phyloP scores from a whole-genome alignment of 768 basidiomycete species.

The Boletus insuetus region DNA sequence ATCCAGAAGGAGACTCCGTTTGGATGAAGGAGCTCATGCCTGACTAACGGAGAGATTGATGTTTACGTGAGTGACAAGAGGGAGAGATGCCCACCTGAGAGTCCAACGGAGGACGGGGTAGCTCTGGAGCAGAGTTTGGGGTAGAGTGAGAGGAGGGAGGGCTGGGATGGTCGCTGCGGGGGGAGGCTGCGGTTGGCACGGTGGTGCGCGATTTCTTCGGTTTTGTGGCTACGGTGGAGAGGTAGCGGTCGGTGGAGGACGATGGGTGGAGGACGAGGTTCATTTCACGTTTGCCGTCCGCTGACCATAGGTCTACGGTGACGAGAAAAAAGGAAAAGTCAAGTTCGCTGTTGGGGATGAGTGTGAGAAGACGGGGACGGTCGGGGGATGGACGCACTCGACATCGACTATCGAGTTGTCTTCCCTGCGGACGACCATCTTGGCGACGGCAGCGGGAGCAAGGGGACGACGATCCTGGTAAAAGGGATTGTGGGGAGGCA shows the following conservation, averaged over 20 bases:
- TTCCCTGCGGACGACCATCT: slow-evolving; percentile 70
- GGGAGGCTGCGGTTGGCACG: slow-evolving; percentile 34
- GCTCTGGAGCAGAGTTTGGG: slow-evolving; percentile 46
- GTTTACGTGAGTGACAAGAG: background rate
- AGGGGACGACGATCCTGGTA: slow-evolving; percentile 85
- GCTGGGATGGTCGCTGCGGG: slow-evolving; percentile 39
- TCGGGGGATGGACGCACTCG: slow-evolving; percentile 52
- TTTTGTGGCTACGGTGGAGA: slow-evolving; percentile 39
- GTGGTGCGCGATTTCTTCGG: slow-evolving; percentile 37
- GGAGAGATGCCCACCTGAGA: slow-evolving; percentile 40
- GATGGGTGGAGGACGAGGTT: slow-evolving; percentile 89
- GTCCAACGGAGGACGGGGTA: slow-evolving; percentile 31
- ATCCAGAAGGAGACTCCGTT: slow-evolving; percentile 34
- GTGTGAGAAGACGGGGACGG: slow-evolving; percentile 1
- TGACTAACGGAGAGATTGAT: slow-evolving; percentile 17
- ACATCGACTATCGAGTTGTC: slow-evolving; percentile 68
- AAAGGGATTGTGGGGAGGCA: background rate
- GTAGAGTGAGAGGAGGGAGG: slow-evolving; percentile 46
- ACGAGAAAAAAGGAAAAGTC: slow-evolving; percentile 88
- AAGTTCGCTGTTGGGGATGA: slow-evolving; percentile 54
- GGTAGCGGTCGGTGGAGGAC: slow-evolving; percentile 64
- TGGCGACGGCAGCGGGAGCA: slow-evolving; percentile 86
- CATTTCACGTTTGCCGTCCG: slow-evolving; percentile 76
- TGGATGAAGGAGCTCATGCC: slow-evolving; percentile 41
- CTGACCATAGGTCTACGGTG: slow-evolving; percentile 91